Percentiles rank a stretch among this genome's conserved stretches.
Conservation (phyloP, 2,329 filamentous ascomycete species). For the Colletotrichum salicis region DNA sequence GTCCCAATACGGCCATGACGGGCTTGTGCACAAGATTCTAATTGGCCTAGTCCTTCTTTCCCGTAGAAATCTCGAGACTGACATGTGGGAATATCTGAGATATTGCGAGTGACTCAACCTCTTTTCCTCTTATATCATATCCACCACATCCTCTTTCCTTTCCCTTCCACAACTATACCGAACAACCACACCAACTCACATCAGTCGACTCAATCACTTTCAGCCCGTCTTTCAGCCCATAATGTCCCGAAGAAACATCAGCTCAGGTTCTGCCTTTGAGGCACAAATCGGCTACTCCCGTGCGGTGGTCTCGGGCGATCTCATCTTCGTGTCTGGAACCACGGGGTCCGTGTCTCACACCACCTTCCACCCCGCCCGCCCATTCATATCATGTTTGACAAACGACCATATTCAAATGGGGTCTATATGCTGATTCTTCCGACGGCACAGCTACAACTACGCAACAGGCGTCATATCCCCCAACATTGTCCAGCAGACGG, state of each 20-base stretch:
- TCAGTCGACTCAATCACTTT: neutral
- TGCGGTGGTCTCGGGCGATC: slow-evolving; percentile 61
- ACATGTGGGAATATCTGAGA: neutral
- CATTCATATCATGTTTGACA: too few species aligned
- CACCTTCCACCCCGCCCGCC: too few species aligned
- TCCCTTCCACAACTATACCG: neutral
- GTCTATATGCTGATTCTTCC: neutral
- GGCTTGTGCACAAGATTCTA: neutral
- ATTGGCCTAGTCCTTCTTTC: slow-evolving; percentile 14
- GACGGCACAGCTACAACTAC: slow-evolving; percentile 59
- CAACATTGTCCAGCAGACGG: slow-evolving; percentile 58
- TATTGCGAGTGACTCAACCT: neutral
- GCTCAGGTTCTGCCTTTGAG: slow-evolving; percentile 63
- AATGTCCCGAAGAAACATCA: slow-evolving; percentile 54
- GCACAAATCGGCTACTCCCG: slow-evolving; percentile 65
- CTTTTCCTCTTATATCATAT: neutral
- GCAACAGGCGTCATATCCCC: slow-evolving; percentile 55
- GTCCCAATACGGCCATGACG: slow-evolving; percentile 14
- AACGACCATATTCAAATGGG: neutral
- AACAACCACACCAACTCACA: neutral
- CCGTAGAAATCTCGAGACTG: neutral
- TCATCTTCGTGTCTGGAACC: slow-evolving; percentile 65
- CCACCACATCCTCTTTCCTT: neutral
- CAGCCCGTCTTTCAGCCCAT: slow-evolving; percentile 6
- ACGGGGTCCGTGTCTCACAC: slow-evolving; percentile 54